Base-by-base conservation (phyloP, 2,329 filamentous ascomycete genomes). In the Leptodontidium sp. region DNA sequence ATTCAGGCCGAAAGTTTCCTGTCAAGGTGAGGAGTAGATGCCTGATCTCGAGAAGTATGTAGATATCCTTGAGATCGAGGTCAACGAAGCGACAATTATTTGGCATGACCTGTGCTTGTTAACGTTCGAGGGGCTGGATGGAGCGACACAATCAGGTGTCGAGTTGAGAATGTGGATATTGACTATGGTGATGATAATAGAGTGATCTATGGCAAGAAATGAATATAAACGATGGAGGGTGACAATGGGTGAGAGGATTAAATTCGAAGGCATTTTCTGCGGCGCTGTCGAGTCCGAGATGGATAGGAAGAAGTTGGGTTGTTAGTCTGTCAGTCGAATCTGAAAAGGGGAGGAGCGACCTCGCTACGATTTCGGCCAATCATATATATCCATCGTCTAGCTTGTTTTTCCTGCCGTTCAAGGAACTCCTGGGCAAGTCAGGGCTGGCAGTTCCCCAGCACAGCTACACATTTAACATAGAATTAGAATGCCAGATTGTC, bases 281-380 rank as follows among this genome's bases (percentile, higher is more conserved):
- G n/a, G 35, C 17, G 2, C 9, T 57, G 15, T 57, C 29, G 29
- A 35, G 52, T 15, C 14, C 29, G 29, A 32, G 29, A 32, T n/a
- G 29, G 26, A 8, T 35, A 9, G 15, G 15, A 29, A 32, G 15
- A 26, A 21, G 21, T 50, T 50, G 47, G 9, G 9, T 50, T n/a
- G 7, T 21, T 11, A 11, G 6, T 26, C 1, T 26, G 15, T n/a
- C 15, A 11, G n/a, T n/a, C 9, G n/a, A 21, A 29, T 15, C 26
- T 53, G 14, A 8, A 45, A 45, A 59, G 21, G 57, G 57, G 15
- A 59, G 38, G 57, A 26, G 12, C 35, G 21, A 43, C 57, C 38
- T 59, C 57, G 57, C 57, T 45, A 45, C 57, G 35, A 29, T 4
- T 15, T 6, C 3, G 43, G 38, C 57, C 57, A 59, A 59, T 29